phyloP scores from a whole-genome alignment of 2,329 filamentous ascomycete genomes.

The Fonsecaea monophora region DNA sequence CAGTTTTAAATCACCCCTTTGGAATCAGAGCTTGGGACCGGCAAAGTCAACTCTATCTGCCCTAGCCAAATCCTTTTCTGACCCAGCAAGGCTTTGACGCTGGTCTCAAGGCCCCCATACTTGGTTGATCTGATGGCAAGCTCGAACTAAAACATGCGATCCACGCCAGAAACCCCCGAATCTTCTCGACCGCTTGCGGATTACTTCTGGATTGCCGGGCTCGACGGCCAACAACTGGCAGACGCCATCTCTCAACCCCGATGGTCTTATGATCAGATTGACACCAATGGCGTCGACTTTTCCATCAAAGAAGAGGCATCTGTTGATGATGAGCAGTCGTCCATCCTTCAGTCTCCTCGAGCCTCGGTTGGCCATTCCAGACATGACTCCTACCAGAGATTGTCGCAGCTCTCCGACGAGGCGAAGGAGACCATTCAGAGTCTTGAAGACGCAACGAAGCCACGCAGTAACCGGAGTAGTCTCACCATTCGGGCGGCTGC shows the following conservation, averaged over 20 bases:
- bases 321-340: slow-evolving; percentile 58
- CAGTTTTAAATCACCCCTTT: not conserved
- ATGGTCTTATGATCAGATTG: slow-evolving; percentile 44
- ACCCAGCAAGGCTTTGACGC: slow-evolving; percentile 10
- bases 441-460: slow-evolving; percentile 54
- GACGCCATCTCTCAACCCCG: slow-evolving; percentile 47
- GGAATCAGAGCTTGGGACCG: not conserved
- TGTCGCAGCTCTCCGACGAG: slow-evolving; percentile 47
- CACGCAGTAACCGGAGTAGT: slow-evolving; percentile 70
- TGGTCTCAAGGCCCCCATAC: not conserved
- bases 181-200: slow-evolving; percentile 66
- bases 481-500: slow-evolving; percentile 63
- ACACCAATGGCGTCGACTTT: slow-evolving; percentile 48
- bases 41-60: not conserved
- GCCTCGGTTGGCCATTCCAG: slow-evolving; percentile 48
- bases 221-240: slow-evolving; percentile 55
- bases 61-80: not conserved
- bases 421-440: slow-evolving; percentile 57
- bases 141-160: slow-evolving; percentile 19
- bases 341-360: slow-evolving; percentile 47
- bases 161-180: slow-evolving; percentile 19
- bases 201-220: slow-evolving; percentile 68
- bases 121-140: not conserved
- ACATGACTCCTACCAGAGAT: slow-evolving; percentile 51
- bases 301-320: slow-evolving; percentile 66